Percentiles rank a stretch among this genome's conserved stretches.
Conservation (phyloP, 2,329 filamentous ascomycete species). For the Phyllosticta paracitricarpa region DNA sequence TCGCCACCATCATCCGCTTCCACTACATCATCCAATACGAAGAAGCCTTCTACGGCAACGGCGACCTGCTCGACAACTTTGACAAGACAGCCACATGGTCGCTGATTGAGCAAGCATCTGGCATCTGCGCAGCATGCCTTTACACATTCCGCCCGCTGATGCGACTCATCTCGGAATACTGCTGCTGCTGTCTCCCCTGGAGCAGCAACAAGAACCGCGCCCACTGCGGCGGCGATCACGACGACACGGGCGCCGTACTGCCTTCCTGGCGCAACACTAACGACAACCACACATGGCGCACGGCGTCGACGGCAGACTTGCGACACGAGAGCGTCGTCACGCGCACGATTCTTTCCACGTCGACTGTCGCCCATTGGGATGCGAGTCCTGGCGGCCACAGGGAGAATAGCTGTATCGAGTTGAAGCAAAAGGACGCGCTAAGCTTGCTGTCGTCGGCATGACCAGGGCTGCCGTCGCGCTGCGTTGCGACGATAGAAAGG, state of each 20-base stretch:
- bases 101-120: neutral
- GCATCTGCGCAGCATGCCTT: constrained; percentile 4
- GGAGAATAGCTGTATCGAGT: neutral
- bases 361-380: neutral
- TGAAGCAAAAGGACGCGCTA: neutral
- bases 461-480: neutral
- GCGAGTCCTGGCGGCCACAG: neutral
- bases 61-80: neutral
- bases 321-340: neutral
- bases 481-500: too few relatives aligned
- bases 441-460: neutral
- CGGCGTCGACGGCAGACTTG: neutral
- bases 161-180: neutral
- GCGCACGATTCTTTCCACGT: neutral
- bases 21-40: neutral
- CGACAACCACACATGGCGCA: neutral
- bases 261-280: neutral
- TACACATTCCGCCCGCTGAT: neutral
- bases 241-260: neutral
- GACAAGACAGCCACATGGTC: neutral
- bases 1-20: constrained; percentile 2
- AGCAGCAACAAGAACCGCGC: neutral
- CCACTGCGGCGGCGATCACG: neutral
- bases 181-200: neutral
- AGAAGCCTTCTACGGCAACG: neutral